Evolutionary conservation across 208 protist species (phyloP).

Genomic region (Crithidia brevicula): DNA sequence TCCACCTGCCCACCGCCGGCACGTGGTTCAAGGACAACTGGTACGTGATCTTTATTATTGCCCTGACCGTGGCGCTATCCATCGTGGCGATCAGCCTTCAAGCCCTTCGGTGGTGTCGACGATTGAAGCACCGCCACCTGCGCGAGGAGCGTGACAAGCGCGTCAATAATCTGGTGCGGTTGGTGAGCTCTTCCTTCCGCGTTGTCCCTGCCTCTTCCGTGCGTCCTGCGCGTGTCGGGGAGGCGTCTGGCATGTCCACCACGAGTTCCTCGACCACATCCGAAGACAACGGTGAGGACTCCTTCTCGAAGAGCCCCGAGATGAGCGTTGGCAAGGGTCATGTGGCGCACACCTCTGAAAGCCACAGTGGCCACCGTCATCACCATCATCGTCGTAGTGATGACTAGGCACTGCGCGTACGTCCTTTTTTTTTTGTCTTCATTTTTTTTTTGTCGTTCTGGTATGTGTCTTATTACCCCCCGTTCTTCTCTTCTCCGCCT

Average conservation of each 20-base stretch:
- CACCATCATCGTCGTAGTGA: no score
- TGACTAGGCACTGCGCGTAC: no score
- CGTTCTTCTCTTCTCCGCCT: no score
- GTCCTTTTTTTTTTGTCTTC: neutral
- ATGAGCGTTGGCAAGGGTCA: no score
- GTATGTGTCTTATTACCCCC: neutral
- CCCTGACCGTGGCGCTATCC: constrained; percentile 8
- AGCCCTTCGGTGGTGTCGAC: constrained; percentile 23
- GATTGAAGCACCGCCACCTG: constrained; percentile 21
- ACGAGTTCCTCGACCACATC: constrained; percentile 1
- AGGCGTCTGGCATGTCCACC: neutral
- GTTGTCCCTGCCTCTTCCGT: neutral
- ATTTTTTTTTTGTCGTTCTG: neutral
- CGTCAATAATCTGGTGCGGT: neutral
- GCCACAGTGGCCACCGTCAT: no score
- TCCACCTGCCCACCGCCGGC: constrained; percentile 17
- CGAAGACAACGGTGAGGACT: neutral
- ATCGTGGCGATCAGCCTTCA: constrained; percentile 15
- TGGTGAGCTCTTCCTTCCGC: constrained; percentile 6
- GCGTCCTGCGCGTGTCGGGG: neutral
- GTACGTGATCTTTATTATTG: constrained; percentile 39
- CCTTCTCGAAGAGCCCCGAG: neutral
- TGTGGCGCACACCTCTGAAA: no score
- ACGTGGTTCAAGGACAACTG: constrained; percentile 36
- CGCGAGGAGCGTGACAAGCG: constrained; percentile 14